These are phyloP conservation scores for Wallacemonas sp. DNA, from an alignment of 208 protist species.

Conservation along the genomic window DNA sequence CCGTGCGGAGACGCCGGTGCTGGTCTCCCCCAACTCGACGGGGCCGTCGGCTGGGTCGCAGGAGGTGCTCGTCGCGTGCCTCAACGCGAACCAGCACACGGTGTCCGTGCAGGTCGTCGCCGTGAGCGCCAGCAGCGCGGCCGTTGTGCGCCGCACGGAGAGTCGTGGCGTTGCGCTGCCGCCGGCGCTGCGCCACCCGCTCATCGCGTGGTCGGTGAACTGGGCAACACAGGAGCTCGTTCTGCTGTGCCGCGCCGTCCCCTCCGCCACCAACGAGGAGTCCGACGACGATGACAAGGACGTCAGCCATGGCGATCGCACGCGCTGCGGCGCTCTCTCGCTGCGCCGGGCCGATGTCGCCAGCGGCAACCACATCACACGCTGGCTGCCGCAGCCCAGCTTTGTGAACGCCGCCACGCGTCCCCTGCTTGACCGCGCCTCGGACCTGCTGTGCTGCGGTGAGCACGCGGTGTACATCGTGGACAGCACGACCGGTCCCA, in stretches of 20 bases:
- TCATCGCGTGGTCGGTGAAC: slow-evolving; percentile 32
- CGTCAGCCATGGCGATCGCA: not conserved
- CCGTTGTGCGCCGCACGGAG: slow-evolving; percentile 21
- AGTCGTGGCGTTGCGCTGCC: slow-evolving; percentile 27
- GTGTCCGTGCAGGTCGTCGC: slow-evolving; percentile 11
- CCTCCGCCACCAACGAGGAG: too few species aligned
- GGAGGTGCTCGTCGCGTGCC: slow-evolving; percentile 7
- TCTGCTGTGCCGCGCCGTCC: slow-evolving; percentile 17
- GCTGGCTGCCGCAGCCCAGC: slow-evolving; percentile 14
- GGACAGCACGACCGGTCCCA: slow-evolving; percentile 27
- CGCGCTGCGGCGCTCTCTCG: slow-evolving; percentile 12
- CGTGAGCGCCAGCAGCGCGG: not conserved
- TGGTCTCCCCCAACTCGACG: not conserved
- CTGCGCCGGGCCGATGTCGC: slow-evolving; percentile 7
- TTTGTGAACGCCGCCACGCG: slow-evolving; percentile 22
- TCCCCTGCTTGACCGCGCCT: slow-evolving; percentile 8
- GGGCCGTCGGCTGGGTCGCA: not conserved
- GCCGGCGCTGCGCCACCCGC: not conserved
- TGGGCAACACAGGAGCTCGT: slow-evolving; percentile 37
- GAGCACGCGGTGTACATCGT: slow-evolving; percentile 36
- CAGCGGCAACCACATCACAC: not conserved
- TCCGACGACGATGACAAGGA: not conserved
- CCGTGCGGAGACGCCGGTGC: not conserved
- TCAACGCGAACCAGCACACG: slow-evolving; percentile 5
- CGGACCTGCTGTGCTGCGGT: slow-evolving; percentile 28